Base-by-base conservation (phyloP, 805 yeast genomes). In the Myxozyma lipomycoides region DNA sequence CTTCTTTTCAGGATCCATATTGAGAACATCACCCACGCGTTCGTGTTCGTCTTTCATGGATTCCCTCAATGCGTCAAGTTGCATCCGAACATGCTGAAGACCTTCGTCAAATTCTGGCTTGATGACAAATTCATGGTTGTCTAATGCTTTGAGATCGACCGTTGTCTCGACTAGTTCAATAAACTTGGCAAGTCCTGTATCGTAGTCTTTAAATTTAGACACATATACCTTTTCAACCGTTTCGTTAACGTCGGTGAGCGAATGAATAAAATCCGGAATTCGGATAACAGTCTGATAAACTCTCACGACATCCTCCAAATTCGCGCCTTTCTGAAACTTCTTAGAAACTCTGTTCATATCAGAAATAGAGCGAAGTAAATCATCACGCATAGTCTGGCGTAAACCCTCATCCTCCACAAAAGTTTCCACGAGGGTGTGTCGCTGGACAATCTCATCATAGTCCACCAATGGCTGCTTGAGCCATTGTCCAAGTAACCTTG, bases 91-190 rank as follows among this genome's bases (percentile, higher is more conserved):
- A 15, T 71, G 73, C 43, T 79, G 74, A 51, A 93, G 73, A 7
- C 83, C 75, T 38, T 86, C 91, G 65, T 90, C 96, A 64, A 90
- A 90, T 60, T 88, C 96, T 2, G 96, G 88, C 59, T 83, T 84
- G 47, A 93, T 86, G 59, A 85, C 81, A 61, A 84, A 87, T 53
- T 93, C 95, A 46, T 87, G 86, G 40, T 82, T 76, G 41, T 86
- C 90, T 51, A 88, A 74, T 2, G 95, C 89, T 19, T 84, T 79
- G 42, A 93, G 72, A 64, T 93, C 98, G 23, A 93, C 82, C 0
- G 98, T 90, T 2, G 95, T 84, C 66, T 93, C 97, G 7, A 93
- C 90, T 64, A 93, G 74, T 64, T 88, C 95, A 65, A 85, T 84
- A 37, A 84, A 77, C 59, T 86, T 88, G 17, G 69, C 64, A 45